These are phyloP conservation scores for Theileria luwenshuni DNA, from an alignment of 169 alveolate species.

Conservation along the genomic window DNA sequence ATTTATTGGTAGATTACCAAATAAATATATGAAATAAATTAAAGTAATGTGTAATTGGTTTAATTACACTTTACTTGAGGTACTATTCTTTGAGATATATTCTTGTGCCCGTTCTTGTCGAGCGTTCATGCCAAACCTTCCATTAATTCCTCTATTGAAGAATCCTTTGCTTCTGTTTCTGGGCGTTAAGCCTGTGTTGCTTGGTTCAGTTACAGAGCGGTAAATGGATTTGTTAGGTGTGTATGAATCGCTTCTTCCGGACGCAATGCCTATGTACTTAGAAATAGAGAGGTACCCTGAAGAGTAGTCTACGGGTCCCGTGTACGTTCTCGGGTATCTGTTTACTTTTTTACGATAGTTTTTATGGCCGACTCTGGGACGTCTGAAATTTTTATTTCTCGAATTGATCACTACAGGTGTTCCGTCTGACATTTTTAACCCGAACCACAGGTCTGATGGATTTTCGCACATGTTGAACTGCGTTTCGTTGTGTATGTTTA, in stretches of 20 bases:
- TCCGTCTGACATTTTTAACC: constrained; percentile 75
- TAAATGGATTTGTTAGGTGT: neutral
- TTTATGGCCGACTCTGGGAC: neutral
- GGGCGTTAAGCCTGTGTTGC: neutral
- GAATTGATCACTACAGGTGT: constrained; percentile 73
- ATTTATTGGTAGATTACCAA: too few species aligned
- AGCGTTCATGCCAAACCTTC: constrained; percentile 3
- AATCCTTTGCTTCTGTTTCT: constrained; percentile 12
- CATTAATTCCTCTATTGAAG: neutral
- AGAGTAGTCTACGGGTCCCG: constrained; percentile 61
- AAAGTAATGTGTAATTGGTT: too few species aligned
- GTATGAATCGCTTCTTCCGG: constrained; percentile 46
- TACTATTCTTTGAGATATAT: too few species aligned
- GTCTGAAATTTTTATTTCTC: constrained; percentile 31
- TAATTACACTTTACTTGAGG: too few species aligned
- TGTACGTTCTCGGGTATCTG: constrained; percentile 10
- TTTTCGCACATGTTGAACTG: constrained; percentile 76
- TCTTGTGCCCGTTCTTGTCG: too few species aligned
- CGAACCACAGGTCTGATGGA: constrained; percentile 81
- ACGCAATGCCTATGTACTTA: constrained; percentile 54
- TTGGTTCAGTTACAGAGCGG: too few species aligned
- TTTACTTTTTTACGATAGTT: neutral
- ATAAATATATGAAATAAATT: too few species aligned
- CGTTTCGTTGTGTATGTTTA: constrained; percentile 60
- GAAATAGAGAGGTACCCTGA: constrained; percentile 54